Base-by-base conservation (phyloP, 306 rosid genomes). In the Rubus idaeus region DNA sequence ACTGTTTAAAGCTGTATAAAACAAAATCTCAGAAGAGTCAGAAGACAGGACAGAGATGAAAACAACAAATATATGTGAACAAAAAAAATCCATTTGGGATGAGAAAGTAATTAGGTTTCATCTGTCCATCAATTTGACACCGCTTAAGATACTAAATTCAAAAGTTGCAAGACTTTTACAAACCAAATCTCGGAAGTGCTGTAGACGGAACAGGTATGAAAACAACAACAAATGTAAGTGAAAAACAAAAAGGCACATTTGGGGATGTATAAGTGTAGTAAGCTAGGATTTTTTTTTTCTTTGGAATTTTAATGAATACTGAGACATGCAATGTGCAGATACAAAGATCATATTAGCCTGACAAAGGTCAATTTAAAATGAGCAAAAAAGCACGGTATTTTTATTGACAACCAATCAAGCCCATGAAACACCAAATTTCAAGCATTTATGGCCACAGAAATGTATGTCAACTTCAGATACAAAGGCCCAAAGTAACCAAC, bases 401-500 rank as follows among this genome's bases (percentile, higher is more conserved):
- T 62, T 12, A 39, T 14, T 49, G 40, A 64, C 41, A 5, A 49
- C 23, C 40, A 67, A 78, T 58, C 35, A 74, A 47, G 16, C 56
- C 74, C 75, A 63, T 53, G 35, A 67, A 79, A 66, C 16, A 58
- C 69, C 60, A n/a, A 30, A 70, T 46, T 17, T n/a, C 49, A 18
- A 71, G 20, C 64, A 71, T 63, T n/a, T 55, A 45, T 45, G 71
- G 56, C 37, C 55, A 64, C 10, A 10, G 17, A 50, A 30, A 68
- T 57, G 35, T 40, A 52, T 68, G 82, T 73, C 41, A 71, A 80
- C 44, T 40, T 67, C 49, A 45, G 73, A 62, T 17, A 80, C 64
- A 64, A 68, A 56, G 35, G 52, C 52, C 41, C 78, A 84, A 75
- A 74, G 65, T 80, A 67, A 35, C 5, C 35, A 30, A 12, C 81